Conservation (phyloP, 2,329 filamentous ascomycete genomes). For the Pyrenochaeta sp. region DNA sequence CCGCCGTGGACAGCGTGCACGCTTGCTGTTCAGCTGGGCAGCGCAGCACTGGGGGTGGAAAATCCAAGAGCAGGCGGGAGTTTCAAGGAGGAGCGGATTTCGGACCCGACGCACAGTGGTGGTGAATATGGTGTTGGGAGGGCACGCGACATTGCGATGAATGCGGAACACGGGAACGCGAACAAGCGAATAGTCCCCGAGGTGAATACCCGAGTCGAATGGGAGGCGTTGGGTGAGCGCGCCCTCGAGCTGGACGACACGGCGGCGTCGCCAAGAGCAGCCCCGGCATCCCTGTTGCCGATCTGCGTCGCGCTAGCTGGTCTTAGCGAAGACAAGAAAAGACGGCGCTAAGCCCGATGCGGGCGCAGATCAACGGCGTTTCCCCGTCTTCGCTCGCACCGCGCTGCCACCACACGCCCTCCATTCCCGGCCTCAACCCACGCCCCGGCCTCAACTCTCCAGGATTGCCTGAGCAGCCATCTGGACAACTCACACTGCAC, state of each 20-base stretch:
- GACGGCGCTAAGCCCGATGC: not conserved
- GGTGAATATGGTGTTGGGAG: too few relatives aligned
- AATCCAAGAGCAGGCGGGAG: not conserved
- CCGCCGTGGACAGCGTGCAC: slow-evolving; percentile 2
- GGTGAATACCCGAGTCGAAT: slow-evolving; percentile 1
- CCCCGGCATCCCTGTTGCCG: not conserved
- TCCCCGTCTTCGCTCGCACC: not conserved
- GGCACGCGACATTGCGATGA: not conserved
- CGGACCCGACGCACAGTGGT: not conserved
- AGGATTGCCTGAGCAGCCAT: not conserved
- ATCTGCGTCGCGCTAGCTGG: slow-evolving; percentile 1
- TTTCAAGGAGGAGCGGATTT: not conserved
- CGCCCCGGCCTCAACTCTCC: not conserved
- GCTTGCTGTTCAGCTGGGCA: not conserved
- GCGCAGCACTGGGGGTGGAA: not conserved
- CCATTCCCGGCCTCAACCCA: slow-evolving; percentile 2
- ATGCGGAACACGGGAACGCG: not conserved
- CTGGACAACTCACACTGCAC: too few relatives aligned
- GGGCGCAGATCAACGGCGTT: slow-evolving; percentile 1
- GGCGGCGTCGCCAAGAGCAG: not conserved
- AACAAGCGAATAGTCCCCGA: slow-evolving; percentile 2
- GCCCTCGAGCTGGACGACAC: too few relatives aligned
- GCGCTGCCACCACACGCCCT: not conserved
- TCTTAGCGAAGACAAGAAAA: slow-evolving; percentile 1
- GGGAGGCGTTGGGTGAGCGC: not conserved